Evolutionary conservation across 129 eudicot genomes (phyloP).

Genomic region (Tanacetum coccineum): DNA sequence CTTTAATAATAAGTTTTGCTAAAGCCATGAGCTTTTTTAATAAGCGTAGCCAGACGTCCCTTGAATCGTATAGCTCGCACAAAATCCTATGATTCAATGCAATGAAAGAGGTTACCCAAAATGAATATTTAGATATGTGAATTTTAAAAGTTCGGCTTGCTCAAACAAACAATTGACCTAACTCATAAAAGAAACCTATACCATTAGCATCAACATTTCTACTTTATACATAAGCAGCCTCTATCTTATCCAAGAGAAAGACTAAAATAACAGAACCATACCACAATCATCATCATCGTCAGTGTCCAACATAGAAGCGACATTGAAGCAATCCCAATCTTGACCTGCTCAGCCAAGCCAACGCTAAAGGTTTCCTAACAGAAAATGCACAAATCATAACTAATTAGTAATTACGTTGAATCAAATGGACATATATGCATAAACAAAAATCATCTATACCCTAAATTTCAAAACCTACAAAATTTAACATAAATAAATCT

Average conservation of each 20-base stretch:
- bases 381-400: too few relatives aligned
- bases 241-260: not conserved
- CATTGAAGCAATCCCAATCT: constrained; percentile 92
- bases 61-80: too few relatives aligned
- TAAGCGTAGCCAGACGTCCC: too few relatives aligned
- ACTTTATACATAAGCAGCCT: constrained; percentile 4
- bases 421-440: too few relatives aligned
- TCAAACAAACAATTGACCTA: constrained; percentile 4
- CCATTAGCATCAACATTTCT: not conserved
- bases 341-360: constrained; percentile 89
- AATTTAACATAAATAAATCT: too few relatives aligned
- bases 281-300: constrained; percentile 85
- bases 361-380: too few relatives aligned
- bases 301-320: constrained; percentile 90
- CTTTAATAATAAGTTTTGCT: too few relatives aligned
- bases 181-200: not conserved
- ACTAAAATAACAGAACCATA: constrained; percentile 26
- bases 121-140: constrained; percentile 14
- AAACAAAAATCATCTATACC: too few relatives aligned
- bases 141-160: constrained; percentile 20
- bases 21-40: too few relatives aligned
- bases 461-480: too few relatives aligned
- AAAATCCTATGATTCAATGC: too few relatives aligned
- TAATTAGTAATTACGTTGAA: too few relatives aligned
- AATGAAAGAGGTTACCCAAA: constrained; percentile 5